Percentiles rank a stretch among this genome's conserved stretches.
Evolutionary conservation across 805 yeast genomes (phyloP).

Genomic region (Kodamaea leandrae): DNA sequence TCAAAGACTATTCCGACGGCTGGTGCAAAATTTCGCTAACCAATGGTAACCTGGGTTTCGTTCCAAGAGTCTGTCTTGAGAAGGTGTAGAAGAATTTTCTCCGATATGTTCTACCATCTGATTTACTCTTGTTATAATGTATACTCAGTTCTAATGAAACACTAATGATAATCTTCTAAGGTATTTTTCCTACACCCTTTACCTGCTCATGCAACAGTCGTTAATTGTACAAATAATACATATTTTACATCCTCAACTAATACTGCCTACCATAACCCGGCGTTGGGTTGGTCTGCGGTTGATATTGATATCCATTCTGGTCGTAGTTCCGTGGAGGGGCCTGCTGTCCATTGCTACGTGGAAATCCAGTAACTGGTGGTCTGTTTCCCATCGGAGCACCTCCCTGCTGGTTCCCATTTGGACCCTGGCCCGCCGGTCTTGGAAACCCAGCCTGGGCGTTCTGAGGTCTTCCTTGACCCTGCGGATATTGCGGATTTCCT

Average conservation of each 20-base stretch:
- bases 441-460: neutral
- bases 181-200: too few relatives aligned
- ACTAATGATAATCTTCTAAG: too few relatives aligned
- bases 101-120: neutral
- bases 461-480: neutral
- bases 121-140: neutral
- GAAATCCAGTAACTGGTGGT: slow-evolving; percentile 7
- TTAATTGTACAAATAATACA: too few relatives aligned
- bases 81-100: neutral
- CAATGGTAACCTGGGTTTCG: slow-evolving; percentile 26
- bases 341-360: slow-evolving; percentile 10
- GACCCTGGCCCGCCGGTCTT: neutral
- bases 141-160: too few relatives aligned
- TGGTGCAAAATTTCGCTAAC: slow-evolving; percentile 35
- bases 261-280: slow-evolving; percentile 6
- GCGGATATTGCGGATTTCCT: slow-evolving; percentile 6
- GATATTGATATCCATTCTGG: slow-evolving; percentile 8
- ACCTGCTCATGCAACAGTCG: too few relatives aligned
- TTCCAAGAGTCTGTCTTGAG: slow-evolving; percentile 22
- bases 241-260: too few relatives aligned
- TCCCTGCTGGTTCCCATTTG: neutral
- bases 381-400: slow-evolving; percentile 4
- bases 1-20: slow-evolving; percentile 32
- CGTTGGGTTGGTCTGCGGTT: slow-evolving; percentile 1
- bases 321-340: slow-evolving; percentile 5